These are phyloP conservation scores for Pythium chondricola DNA, from an alignment of 352 stramenopile genomes.

Conservation along the genomic window DNA sequence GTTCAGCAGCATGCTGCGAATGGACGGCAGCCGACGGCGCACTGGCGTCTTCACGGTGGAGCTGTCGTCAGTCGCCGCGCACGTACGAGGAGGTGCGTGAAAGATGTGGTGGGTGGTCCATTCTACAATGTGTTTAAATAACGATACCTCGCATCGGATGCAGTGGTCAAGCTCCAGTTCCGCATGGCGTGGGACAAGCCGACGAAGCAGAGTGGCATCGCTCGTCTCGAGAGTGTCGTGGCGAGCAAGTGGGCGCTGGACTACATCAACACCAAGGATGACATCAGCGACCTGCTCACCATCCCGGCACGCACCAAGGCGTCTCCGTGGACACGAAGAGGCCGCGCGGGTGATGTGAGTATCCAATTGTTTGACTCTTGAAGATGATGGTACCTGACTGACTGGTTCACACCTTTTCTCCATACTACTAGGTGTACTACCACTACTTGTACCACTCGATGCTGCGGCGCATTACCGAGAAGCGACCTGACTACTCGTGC, in stretches of 20 bases:
- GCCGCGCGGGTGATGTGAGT: conserved; percentile 12
- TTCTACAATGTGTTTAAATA: no score
- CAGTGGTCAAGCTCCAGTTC: conserved; percentile 57
- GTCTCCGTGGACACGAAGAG: conserved; percentile 21
- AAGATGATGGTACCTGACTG: no score
- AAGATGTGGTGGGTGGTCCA: neutral
- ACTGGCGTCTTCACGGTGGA: conserved; percentile 45
- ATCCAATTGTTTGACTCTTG: no score
- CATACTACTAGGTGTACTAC: conserved; percentile 75
- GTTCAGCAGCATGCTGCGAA: conserved; percentile 56
- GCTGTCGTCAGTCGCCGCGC: conserved; percentile 36
- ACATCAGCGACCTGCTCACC: conserved; percentile 21
- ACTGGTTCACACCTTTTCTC: neutral
- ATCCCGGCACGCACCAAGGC: conserved; percentile 31
- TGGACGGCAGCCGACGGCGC: conserved; percentile 40
- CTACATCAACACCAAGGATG: conserved; percentile 15
- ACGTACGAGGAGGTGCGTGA: conserved; percentile 46
- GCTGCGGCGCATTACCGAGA: conserved; percentile 75
- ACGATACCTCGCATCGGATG: no score
- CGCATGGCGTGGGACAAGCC: conserved; percentile 37
- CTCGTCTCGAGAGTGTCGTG: conserved; percentile 33
- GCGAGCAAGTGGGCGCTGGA: conserved; percentile 29
- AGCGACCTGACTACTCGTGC: conserved; percentile 74
- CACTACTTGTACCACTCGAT: conserved; percentile 82
- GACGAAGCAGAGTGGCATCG: conserved; percentile 30